Base-by-base conservation (phyloP, 768 basidiomycete genomes). In the Mycena kentingensis region DNA sequence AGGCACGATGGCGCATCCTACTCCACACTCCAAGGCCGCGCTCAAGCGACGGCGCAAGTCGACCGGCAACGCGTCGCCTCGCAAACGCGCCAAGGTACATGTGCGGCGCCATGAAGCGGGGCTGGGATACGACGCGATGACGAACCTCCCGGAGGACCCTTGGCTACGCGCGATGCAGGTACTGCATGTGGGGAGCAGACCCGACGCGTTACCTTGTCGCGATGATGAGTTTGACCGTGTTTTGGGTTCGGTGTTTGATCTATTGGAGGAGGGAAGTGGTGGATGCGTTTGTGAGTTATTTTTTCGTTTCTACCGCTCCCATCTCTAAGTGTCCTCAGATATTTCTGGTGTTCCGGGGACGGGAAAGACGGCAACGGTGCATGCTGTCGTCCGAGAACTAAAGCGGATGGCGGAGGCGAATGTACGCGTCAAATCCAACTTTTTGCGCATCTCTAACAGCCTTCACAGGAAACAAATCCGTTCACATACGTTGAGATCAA, bases 341-440 rank as follows among this genome's bases (percentile, higher is more conserved):
- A 97, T 98, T 42, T 94, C 95, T 6, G 96, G 97, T 8, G 93
- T 98, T 6, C 97, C 96, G n/a, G 96, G 97, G 6, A 98, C 96
- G 2, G 96, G 97, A 8, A 99, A 98, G 72, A 99, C 97, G 1
- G 97, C 97, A 0, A 98, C 97, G 0, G 94, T 98, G 0, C 95
- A 98, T 62, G 90, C 89, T 1, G 88, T 97, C 22, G 82, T 98
- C 27, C 81, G 90, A 31, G 91, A 96, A 65, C 77, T 98, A 11
- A 94, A 92, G 64, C 78, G 86, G 32, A 90, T 95, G 83, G 94
- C 94, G 1, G 80, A 88, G 65, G 77, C 82, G 49, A 85, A 83
- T 57, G 92, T 93, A 57, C 25, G 85, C 11, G 11, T 22, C 18
- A 15, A 19, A 25, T 56, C n/a, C 26, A 47, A 27, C 19, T 27